Evolutionary conservation across 2,329 filamentous ascomycete genomes (phyloP), one percentile per base, ranked within the genome.

Genomic region (Phaeophleospora eucalypticola): DNA sequence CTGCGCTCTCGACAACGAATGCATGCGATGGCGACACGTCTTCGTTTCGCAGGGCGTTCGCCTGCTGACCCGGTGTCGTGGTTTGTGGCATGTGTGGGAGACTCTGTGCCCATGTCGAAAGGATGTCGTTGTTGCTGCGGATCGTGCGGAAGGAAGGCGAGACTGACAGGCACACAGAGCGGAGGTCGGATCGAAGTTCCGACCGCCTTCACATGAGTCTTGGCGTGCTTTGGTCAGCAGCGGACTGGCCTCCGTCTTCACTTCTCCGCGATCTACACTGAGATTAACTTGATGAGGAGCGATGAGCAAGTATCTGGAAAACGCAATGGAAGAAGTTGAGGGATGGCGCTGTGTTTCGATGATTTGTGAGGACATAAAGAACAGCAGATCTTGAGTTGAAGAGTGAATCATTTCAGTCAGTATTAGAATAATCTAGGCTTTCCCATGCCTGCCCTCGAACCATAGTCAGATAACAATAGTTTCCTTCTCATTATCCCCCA

Each of bases 11-110:
- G 42, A 34, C 46, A 49, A 7, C 41, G 27, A 4, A 21, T 27
- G 17, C 41, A 49, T 12, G 41, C 46, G 15, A 41, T 37, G 24
- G 46, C 46, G 17, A 45, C 36, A 21, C 47, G 47, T 29, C 43
- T 45, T 19, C 47, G 47, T 33, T 49, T 45, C 6, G 47, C 19
- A 32, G 47, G 42, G 37, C 42, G 10, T 17, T 42, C 33, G 19
- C 34, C 36, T 20, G 20, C 24, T 3, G n/a, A 17, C 4, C 21
- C 38, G 18, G n/a, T n/a, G n/a, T 41, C 14, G 10, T 41, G 21
- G 14, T 41, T 32, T 8, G 17, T 15, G 18, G 9, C 21, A 32
- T 41, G 38, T 10, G n/a, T 24, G 10, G 21, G 20, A 15, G 19
- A 24, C 16, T 32, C 19, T 16, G 39, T 41, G 21, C 39, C 33